Evolutionary conservation across 2,329 filamentous ascomycete species (phyloP).

Genomic region (Fusarium sp.): DNA sequence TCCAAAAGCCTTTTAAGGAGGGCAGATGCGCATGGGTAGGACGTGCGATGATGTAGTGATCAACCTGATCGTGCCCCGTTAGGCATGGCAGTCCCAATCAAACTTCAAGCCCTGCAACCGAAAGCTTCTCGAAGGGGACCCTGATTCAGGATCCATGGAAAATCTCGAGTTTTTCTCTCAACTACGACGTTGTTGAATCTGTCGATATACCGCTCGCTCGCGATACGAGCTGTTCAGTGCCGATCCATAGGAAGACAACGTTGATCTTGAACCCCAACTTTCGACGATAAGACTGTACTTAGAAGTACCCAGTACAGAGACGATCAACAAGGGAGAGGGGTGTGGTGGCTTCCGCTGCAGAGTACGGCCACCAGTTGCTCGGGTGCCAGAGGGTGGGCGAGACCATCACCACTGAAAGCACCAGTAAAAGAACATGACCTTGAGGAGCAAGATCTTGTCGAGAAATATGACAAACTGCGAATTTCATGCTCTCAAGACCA

Average conservation of each 20-base stretch:
- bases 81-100: constrained; percentile 40
- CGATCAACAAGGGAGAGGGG: constrained; percentile 17
- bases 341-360: constrained; percentile 1
- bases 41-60: constrained; percentile 47
- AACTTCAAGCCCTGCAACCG: constrained; percentile 33
- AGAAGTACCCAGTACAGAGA: constrained; percentile 4
- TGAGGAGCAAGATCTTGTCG: background rate
- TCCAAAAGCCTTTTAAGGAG: constrained; percentile 31
- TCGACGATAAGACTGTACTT: constrained; percentile 12
- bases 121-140: constrained; percentile 42
- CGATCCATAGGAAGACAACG: background rate
- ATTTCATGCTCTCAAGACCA: background rate
- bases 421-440: background rate
- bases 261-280: constrained; percentile 6
- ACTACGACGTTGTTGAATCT: constrained; percentile 3
- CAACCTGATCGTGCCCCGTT: constrained; percentile 38
- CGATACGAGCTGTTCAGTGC: constrained; percentile 18
- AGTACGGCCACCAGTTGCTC: background rate
- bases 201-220: constrained; percentile 8
- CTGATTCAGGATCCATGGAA: constrained; percentile 30
- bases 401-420: background rate
- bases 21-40: constrained; percentile 41
- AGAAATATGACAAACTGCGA: background rate
- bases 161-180: constrained; percentile 4
- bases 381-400: background rate